phyloP scores from a whole-genome alignment of 2,329 filamentous ascomycete genomes.

The Proliferodiscus dingleyae region DNA sequence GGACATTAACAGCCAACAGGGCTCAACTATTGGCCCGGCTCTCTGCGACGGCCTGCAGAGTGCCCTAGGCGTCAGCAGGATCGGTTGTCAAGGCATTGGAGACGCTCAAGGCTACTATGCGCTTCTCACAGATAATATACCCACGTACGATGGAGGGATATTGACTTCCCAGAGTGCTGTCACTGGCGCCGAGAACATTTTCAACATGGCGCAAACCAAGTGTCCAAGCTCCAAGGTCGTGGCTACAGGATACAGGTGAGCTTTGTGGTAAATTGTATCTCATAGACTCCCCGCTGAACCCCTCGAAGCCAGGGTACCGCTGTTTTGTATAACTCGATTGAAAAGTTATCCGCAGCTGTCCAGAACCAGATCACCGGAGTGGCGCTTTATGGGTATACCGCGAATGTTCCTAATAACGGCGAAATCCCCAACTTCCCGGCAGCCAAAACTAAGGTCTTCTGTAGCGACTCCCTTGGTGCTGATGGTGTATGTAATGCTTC shows the following conservation, averaged over 20 bases:
- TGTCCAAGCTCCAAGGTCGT: neutral
- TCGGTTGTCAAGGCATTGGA: neutral
- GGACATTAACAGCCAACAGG: neutral
- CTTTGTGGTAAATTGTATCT: neutral
- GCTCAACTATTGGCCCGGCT: neutral
- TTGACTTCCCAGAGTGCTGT: neutral
- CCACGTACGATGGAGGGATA: neutral
- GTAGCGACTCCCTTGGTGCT: constrained; percentile 33
- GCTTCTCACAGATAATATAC: neutral
- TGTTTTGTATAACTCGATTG: constrained; percentile 35
- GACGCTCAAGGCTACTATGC: neutral
- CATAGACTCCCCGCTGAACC: neutral
- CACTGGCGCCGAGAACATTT: neutral
- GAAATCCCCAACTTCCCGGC: constrained; percentile 29
- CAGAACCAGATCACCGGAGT: constrained; percentile 31
- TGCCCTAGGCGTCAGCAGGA: neutral
- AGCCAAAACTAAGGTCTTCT: constrained; percentile 37
- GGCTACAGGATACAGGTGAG: neutral
- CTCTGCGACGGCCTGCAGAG: neutral
- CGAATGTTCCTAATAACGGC: constrained; percentile 30
- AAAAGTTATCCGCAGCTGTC: constrained; percentile 22
- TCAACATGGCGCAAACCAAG: neutral
- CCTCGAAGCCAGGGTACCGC: constrained; percentile 33
- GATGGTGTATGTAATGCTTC: constrained; percentile 45
- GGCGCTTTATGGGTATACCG: constrained; percentile 35